phyloP scores from a whole-genome alignment of 768 basidiomycete species.

The Russula dissimulans region DNA sequence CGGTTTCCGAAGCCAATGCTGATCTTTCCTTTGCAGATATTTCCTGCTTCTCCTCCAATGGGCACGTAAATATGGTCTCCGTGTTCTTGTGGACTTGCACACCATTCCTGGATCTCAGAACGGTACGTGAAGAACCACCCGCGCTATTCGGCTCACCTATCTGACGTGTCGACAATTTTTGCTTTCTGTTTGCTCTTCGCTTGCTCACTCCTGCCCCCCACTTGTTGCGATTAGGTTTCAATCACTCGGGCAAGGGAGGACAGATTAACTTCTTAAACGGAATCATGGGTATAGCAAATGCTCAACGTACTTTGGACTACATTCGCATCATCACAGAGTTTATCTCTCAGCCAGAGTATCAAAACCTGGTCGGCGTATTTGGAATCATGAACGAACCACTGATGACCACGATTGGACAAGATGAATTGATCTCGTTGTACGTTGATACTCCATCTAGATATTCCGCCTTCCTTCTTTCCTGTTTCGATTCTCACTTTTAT shows the following conservation, averaged over 20 bases:
- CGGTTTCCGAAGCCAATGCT: background rate
- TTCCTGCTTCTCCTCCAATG: slow-evolving; percentile 70
- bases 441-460: slow-evolving; percentile 20
- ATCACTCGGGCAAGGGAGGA: slow-evolving; percentile 54
- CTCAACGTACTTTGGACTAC: slow-evolving; percentile 69
- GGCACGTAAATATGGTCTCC: slow-evolving; percentile 86
- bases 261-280: slow-evolving; percentile 57
- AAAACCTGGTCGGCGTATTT: slow-evolving; percentile 50
- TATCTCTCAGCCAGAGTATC: slow-evolving; percentile 69
- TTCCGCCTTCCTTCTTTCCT: background rate
- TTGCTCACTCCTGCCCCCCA: background rate
- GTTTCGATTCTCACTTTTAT: background rate
- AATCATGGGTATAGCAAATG: slow-evolving; percentile 86
- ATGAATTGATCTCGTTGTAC: slow-evolving; percentile 54
- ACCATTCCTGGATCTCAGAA: slow-evolving; percentile 78
- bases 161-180: slow-evolving; percentile 1
- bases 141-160: slow-evolving; percentile 10
- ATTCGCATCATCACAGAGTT: slow-evolving; percentile 76
- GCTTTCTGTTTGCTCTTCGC: background rate
- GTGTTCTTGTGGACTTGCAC: slow-evolving; percentile 77
- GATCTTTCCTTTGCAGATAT: slow-evolving; percentile 33
- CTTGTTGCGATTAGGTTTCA: slow-evolving; percentile 32
- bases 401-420: slow-evolving; percentile 43
- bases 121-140: slow-evolving; percentile 30
- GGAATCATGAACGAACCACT: slow-evolving; percentile 62